Percentiles rank a stretch among this genome's conserved stretches.
Evolutionary conservation across 2,329 filamentous ascomycete genomes (phyloP).

Genomic region (Capronia epimyces): DNA sequence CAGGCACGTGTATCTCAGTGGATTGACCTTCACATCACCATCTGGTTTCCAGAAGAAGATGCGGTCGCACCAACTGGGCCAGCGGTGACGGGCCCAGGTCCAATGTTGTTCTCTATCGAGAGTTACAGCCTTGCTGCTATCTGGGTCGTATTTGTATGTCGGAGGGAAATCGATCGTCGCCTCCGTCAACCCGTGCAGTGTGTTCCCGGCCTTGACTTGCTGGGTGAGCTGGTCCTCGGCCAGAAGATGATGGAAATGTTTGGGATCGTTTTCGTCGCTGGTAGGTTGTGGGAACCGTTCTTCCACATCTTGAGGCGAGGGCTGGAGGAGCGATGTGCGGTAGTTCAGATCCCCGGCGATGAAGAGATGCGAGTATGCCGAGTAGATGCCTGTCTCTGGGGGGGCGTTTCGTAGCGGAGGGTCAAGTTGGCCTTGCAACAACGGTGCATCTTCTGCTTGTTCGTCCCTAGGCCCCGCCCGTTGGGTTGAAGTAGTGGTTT

Average conservation of each 20-base stretch:
- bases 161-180: conserved; percentile 72
- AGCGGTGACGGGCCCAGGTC: conserved; percentile 74
- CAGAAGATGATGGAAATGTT: conserved; percentile 64
- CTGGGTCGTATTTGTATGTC: conserved; percentile 79
- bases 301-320: conserved; percentile 51
- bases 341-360: conserved; percentile 94
- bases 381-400: conserved; percentile 56
- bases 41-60: conserved; percentile 65
- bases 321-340: conserved; percentile 66
- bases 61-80: conserved; percentile 90
- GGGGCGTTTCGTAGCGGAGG: conserved; percentile 31
- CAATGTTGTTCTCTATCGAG: conserved; percentile 48
- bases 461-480: conserved; percentile 2
- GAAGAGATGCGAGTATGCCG: conserved; percentile 70
- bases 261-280: conserved; percentile 46
- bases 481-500: conserved; percentile 5
- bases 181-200: conserved; percentile 74
- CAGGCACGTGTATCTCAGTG: conserved; percentile 64
- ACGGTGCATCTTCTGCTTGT: conserved; percentile 43
- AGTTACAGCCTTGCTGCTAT: conserved; percentile 30
- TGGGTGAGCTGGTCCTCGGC: conserved; percentile 70
- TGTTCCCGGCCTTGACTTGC: conserved; percentile 63
- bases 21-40: conserved; percentile 49
- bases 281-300: conserved; percentile 58
- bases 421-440: conserved; percentile 18